Evolutionary conservation across 78 protist genomes (phyloP).

Genomic region (Dictyostelium intermedium): DNA sequence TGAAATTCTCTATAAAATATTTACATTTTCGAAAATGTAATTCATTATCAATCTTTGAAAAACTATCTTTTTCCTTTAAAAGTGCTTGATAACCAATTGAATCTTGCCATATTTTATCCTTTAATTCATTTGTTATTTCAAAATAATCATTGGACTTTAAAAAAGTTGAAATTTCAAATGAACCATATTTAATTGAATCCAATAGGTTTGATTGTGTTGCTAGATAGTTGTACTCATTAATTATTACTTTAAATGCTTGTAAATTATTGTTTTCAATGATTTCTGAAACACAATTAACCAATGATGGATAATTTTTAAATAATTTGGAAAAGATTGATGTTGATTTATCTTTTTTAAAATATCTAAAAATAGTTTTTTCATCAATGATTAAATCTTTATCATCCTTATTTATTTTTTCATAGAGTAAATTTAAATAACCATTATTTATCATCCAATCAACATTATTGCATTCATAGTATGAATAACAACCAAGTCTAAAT

Average conservation of each 20-base stretch:
- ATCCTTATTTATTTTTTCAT: too few species aligned
- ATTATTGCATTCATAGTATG: background rate
- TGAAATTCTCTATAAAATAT: background rate
- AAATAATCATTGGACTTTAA: background rate
- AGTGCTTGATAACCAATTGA: background rate
- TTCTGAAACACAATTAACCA: background rate
- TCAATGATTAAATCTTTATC: background rate
- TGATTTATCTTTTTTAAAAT: too few species aligned
- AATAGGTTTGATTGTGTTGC: background rate
- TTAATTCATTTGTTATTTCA: background rate
- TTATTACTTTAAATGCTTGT: background rate
- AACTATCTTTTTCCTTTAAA: too few species aligned
- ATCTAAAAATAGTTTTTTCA: background rate
- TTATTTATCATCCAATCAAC: background rate
- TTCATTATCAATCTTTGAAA: background rate
- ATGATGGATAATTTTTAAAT: background rate
- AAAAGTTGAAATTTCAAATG: background rate
- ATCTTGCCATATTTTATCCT: background rate
- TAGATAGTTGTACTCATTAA: background rate
- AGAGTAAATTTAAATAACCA: background rate
- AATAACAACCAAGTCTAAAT: background rate
- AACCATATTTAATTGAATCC: background rate
- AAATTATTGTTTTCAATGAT: too few species aligned
- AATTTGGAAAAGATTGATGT: background rate
- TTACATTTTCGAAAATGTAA: background rate